Conservation (phyloP, 768 basidiomycete genomes). For the Podaxis pistillaris region DNA sequence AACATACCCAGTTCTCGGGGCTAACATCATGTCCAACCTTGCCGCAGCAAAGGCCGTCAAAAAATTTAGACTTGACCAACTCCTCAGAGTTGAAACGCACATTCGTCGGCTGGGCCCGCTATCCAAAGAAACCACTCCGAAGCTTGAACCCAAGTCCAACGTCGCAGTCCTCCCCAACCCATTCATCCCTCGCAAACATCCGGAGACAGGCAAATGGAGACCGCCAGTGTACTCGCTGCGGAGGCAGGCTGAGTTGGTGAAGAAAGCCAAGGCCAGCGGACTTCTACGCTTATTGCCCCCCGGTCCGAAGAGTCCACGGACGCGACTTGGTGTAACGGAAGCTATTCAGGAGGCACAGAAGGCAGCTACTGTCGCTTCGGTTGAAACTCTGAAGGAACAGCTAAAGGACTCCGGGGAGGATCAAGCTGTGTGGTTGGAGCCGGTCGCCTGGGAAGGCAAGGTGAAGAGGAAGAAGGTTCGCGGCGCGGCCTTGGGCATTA, state of each 20-base stretch:
- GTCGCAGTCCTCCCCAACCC: conserved; percentile 51
- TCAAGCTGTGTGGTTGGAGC: conserved; percentile 28
- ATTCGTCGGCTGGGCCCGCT: conserved; percentile 14
- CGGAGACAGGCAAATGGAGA: conserved; percentile 62
- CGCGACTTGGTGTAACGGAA: conserved; percentile 3
- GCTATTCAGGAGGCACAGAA: conserved; percentile 14
- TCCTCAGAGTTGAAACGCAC: conserved; percentile 5
- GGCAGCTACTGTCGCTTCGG: neutral
- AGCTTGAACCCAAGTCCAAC: conserved; percentile 14
- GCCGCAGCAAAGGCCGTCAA: conserved; percentile 32
- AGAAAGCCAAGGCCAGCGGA: conserved; percentile 57
- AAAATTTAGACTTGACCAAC: conserved; percentile 37
- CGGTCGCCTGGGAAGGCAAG: conserved; percentile 41
- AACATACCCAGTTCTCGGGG: neutral
- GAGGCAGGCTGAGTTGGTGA: conserved; percentile 76
- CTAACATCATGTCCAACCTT: conserved; percentile 11
- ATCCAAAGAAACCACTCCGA: conserved; percentile 36
- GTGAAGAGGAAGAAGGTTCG: conserved; percentile 40
- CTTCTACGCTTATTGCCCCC: conserved; percentile 64
- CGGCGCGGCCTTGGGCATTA: conserved; percentile 56
- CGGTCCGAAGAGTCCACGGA: conserved; percentile 49
- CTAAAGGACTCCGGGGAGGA: neutral
- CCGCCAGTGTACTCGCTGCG: conserved; percentile 72
- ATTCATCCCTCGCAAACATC: conserved; percentile 64
- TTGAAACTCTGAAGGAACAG: conserved; percentile 15